These are phyloP conservation scores for Tetrapisispora iriomotensis DNA, from an alignment of 805 yeast genomes.

Conservation along the genomic window DNA sequence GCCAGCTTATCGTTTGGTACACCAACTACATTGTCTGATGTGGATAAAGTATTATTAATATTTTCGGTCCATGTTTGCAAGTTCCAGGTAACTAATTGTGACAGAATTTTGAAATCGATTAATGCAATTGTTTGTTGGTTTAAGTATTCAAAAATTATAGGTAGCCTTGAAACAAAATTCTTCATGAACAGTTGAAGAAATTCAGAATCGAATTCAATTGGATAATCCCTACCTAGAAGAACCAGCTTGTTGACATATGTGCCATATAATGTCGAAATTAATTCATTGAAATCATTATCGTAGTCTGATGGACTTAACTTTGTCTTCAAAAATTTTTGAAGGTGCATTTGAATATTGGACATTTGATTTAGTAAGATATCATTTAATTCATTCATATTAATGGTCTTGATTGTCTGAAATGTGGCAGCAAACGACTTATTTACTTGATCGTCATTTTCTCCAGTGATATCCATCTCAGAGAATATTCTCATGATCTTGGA, in stretches of 20 bases:
- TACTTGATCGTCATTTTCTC: slow-evolving; percentile 5
- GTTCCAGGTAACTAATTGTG: slow-evolving; percentile 21
- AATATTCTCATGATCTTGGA: slow-evolving; percentile 16
- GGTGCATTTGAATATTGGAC: slow-evolving; percentile 12
- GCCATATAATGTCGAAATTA: slow-evolving; percentile 11
- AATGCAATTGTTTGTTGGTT: slow-evolving; percentile 8
- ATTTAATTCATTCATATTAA: slow-evolving; percentile 16
- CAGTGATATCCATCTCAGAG: slow-evolving; percentile 11
- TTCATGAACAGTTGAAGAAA: slow-evolving; percentile 12
- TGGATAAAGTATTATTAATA: slow-evolving; percentile 7
- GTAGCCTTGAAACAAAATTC: slow-evolving; percentile 11
- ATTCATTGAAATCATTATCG: slow-evolving; percentile 8
- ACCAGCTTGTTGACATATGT: slow-evolving; percentile 23
- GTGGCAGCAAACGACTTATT: slow-evolving; percentile 13
- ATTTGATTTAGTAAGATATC: slow-evolving; percentile 21
- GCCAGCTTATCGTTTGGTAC: not conserved
- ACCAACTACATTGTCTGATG: not conserved
- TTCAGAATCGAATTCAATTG: slow-evolving; percentile 17
- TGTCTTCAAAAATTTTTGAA: slow-evolving; percentile 17
- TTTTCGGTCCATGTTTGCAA: slow-evolving; percentile 24
- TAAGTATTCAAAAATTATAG: slow-evolving; percentile 6
- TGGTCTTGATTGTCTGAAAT: slow-evolving; percentile 13
- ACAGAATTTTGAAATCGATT: slow-evolving; percentile 21
- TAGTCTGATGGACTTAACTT: slow-evolving; percentile 5
- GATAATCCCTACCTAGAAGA: slow-evolving; percentile 20